These are phyloP conservation scores for Pichia kluyveri DNA, from an alignment of 805 yeast species.

Conservation along the genomic window DNA sequence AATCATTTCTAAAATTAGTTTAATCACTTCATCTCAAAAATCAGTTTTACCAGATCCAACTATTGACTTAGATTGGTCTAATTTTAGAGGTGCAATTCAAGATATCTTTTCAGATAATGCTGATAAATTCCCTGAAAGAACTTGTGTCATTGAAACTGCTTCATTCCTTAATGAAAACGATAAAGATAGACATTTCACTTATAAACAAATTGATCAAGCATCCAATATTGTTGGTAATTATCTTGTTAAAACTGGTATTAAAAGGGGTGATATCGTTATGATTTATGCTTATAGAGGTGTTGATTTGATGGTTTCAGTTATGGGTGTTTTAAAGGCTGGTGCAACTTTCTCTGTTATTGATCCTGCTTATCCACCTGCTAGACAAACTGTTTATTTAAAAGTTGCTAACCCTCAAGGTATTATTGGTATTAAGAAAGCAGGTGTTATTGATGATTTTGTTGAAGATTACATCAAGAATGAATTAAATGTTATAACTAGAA, in stretches of 20 bases:
- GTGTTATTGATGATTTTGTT: slow-evolving; percentile 67
- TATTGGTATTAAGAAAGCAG: slow-evolving; percentile 87
- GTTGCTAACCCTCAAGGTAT: slow-evolving; percentile 93
- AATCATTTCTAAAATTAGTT: slow-evolving; percentile 50
- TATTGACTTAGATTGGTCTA: slow-evolving; percentile 77
- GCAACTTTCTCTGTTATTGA: slow-evolving; percentile 98
- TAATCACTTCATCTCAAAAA: slow-evolving; percentile 61
- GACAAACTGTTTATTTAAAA: slow-evolving; percentile 86
- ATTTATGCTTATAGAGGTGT: slow-evolving; percentile 97
- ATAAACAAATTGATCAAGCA: slow-evolving; percentile 83
- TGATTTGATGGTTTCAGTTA: slow-evolving; percentile 90
- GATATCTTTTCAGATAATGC: slow-evolving; percentile 91
- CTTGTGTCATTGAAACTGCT: slow-evolving; percentile 90
- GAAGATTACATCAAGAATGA: slow-evolving; percentile 69
- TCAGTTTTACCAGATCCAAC: slow-evolving; percentile 79
- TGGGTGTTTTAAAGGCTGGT: slow-evolving; percentile 98
- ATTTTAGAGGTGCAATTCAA: slow-evolving; percentile 91
- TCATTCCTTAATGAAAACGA: slow-evolving; percentile 46
- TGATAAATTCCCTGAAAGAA: slow-evolving; percentile 69
- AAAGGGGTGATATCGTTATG: slow-evolving; percentile 92
- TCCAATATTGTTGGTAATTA: slow-evolving; percentile 91
- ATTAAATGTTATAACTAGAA: slow-evolving; percentile 58
- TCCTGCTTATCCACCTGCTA: slow-evolving; percentile 97
- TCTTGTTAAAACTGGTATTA: slow-evolving; percentile 69
- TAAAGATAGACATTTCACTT: slow-evolving; percentile 66